A percentile compares a stretch with the other conserved stretches of the same genome.
These are phyloP conservation scores for Aspergillus campestris DNA, from an alignment of 495 filamentous ascomycete species.

Conservation along the genomic window DNA sequence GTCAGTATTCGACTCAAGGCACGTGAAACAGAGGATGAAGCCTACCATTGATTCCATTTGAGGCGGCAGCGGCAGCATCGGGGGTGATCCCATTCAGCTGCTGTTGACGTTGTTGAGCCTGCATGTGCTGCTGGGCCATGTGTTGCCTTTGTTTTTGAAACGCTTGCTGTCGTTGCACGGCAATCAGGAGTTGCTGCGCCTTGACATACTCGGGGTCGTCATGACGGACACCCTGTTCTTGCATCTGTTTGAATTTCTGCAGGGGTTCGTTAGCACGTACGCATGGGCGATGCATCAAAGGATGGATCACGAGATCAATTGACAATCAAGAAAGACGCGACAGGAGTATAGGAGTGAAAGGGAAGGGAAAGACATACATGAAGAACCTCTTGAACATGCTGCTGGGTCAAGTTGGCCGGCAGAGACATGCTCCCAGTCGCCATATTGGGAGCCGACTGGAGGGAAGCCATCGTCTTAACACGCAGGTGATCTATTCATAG, in stretches of 20 bases:
- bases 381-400: slow-evolving; percentile 54
- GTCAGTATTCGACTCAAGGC: slow-evolving; percentile 5
- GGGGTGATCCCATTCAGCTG: slow-evolving; percentile 35
- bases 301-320: slow-evolving; percentile 6
- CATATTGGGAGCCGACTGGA: slow-evolving; percentile 59
- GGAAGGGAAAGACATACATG: slow-evolving; percentile 32
- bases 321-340: neutral
- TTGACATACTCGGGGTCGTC: slow-evolving; percentile 77
- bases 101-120: slow-evolving; percentile 41
- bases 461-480: slow-evolving; percentile 61
- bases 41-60: slow-evolving; percentile 48
- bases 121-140: slow-evolving; percentile 35
- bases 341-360: neutral
- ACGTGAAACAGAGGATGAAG: neutral
- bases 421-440: slow-evolving; percentile 50
- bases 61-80: slow-evolving; percentile 18
- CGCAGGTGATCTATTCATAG: slow-evolving; percentile 29
- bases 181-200: slow-evolving; percentile 54
- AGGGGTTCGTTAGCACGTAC: neutral
- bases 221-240: slow-evolving; percentile 60
- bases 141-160: slow-evolving; percentile 38
- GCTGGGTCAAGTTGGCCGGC: slow-evolving; percentile 47
- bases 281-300: too few species aligned
- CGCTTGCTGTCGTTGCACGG: slow-evolving; percentile 54
- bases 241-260: slow-evolving; percentile 78